Evolutionary conservation across 2,329 filamentous ascomycete genomes (phyloP).

Genomic region (Neospermospora avenae): DNA sequence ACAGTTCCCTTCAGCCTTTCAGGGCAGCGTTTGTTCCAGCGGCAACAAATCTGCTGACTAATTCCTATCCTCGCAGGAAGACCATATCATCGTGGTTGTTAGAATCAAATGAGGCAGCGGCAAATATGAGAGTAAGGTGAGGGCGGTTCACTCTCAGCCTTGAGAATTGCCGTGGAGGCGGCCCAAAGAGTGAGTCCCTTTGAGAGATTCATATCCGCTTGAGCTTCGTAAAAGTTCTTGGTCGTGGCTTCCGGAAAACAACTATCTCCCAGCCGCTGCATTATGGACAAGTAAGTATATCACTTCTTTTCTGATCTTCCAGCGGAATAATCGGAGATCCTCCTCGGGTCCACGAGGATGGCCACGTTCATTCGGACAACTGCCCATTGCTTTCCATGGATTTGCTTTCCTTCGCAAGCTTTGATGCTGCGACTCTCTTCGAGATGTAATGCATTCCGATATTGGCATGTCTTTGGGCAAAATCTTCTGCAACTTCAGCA

Average conservation of each 20-base stretch:
- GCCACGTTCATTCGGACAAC: constrained; percentile 15
- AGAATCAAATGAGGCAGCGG: constrained; percentile 50
- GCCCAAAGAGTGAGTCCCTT: constrained; percentile 7
- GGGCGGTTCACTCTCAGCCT: constrained; percentile 41
- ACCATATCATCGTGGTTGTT: too few species aligned
- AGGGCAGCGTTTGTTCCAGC: constrained; percentile 56
- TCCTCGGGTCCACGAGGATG: background rate
- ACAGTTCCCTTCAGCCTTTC: constrained; percentile 12
- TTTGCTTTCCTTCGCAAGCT: constrained; percentile 10
- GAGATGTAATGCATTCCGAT: constrained; percentile 19
- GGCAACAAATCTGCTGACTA: constrained; percentile 46
- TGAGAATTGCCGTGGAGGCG: background rate
- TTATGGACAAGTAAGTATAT: constrained; percentile 35
- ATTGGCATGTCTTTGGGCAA: constrained; percentile 46
- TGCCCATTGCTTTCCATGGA: constrained; percentile 23
- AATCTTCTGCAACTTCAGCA: constrained; percentile 44
- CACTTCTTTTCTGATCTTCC: constrained; percentile 10
- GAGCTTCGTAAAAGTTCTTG: constrained; percentile 47
- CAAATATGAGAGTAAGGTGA: constrained; percentile 51
- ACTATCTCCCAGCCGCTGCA: constrained; percentile 16
- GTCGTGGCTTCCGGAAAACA: constrained; percentile 40
- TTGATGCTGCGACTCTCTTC: constrained; percentile 38
- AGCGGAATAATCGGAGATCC: constrained; percentile 13
- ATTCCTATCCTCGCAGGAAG: constrained; percentile 48
- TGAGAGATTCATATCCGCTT: constrained; percentile 54